Conservation (phyloP, 768 basidiomycete species). For the Suillus decipiens region DNA sequence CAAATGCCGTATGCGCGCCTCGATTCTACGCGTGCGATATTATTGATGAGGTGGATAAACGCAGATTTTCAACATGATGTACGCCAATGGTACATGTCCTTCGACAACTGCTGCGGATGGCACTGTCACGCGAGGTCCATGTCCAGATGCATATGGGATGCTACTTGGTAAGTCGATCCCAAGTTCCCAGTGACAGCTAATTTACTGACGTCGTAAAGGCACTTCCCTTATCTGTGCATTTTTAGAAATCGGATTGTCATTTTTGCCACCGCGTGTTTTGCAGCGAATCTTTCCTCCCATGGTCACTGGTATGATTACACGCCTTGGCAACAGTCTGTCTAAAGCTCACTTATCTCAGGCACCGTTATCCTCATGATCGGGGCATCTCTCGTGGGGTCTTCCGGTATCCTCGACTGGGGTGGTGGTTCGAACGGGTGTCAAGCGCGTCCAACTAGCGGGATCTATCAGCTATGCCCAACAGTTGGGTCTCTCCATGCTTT, state of each 20-base stretch:
- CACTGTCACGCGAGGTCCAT: constrained; percentile 55
- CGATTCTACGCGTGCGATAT: background rate
- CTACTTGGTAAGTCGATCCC: constrained; percentile 53
- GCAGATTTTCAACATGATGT: constrained; percentile 76
- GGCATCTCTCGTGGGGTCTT: constrained; percentile 70
- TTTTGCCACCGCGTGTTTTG: constrained; percentile 64
- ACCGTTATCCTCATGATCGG: constrained; percentile 83
- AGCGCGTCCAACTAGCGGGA: constrained; percentile 57
- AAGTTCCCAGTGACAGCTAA: background rate
- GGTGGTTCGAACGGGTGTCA: constrained; percentile 79
- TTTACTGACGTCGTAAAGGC: constrained; percentile 38
- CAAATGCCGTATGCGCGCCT: constrained; percentile 52
- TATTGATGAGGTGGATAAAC: background rate
- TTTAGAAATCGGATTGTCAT: constrained; percentile 78
- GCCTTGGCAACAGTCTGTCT: too few relatives aligned
- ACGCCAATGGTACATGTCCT: constrained; percentile 77
- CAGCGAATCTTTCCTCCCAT: constrained; percentile 77
- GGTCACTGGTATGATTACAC: constrained; percentile 56
- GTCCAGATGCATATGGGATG: constrained; percentile 81
- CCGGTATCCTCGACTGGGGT: constrained; percentile 81
- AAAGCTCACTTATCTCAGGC: constrained; percentile 38
- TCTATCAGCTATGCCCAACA: constrained; percentile 73
- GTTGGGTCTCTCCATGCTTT: constrained; percentile 70
- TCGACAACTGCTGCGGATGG: constrained; percentile 59
- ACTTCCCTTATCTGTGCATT: constrained; percentile 79